These are phyloP conservation scores for Daldinia concentrica DNA, from an alignment of 495 filamentous ascomycete genomes.

Conservation along the genomic window DNA sequence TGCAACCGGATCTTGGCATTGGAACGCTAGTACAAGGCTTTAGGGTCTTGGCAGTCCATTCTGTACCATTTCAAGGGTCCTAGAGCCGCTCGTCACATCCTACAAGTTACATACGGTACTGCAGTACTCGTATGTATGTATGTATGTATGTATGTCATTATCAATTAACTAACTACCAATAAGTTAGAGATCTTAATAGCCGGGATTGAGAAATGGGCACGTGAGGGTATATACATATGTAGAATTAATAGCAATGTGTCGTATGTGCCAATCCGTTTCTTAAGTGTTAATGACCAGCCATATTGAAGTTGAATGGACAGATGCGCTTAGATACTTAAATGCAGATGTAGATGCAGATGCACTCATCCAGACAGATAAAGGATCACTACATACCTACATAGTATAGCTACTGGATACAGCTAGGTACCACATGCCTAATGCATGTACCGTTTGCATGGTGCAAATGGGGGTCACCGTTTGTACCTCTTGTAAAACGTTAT, in stretches of 20 bases:
- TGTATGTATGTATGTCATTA: conserved; percentile 16
- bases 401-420: neutral
- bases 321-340: conserved; percentile 10
- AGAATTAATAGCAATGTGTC: conserved; percentile 10
- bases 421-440: neutral
- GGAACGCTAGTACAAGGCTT: conserved; percentile 14
- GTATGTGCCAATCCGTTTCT: neutral
- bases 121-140: conserved; percentile 17
- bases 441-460: neutral
- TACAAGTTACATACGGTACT: neutral
- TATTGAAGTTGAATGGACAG: conserved; percentile 13
- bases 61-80: conserved; percentile 9
- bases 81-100: conserved; percentile 33
- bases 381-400: neutral
- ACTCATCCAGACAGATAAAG: conserved; percentile 17
- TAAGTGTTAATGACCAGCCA: neutral
- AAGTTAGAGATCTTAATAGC: conserved; percentile 20
- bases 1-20: conserved; percentile 35
- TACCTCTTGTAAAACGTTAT: conserved; percentile 20
- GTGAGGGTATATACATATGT: too few relatives aligned
- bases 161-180: neutral
- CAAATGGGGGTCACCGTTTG: conserved; percentile 1
- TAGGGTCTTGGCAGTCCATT: conserved; percentile 11
- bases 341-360: conserved; percentile 15
- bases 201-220: conserved; percentile 26